Evolutionary conservation across 768 basidiomycete genomes (phyloP).

Genomic region (Baorangia bicolor): DNA sequence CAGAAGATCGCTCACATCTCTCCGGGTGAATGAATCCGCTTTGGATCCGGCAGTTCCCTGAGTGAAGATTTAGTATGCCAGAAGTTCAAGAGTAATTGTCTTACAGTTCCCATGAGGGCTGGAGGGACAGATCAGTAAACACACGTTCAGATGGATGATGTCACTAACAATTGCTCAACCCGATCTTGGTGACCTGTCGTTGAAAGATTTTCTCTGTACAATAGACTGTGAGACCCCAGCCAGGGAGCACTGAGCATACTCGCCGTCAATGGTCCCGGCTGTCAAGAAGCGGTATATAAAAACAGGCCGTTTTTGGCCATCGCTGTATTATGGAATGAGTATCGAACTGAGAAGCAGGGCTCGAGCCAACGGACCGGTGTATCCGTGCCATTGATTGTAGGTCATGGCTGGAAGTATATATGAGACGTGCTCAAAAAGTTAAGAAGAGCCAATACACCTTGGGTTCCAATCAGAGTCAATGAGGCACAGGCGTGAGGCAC

Average conservation of each 20-base stretch:
- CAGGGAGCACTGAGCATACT: slow-evolving; percentile 10
- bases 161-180: slow-evolving; percentile 77
- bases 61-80: slow-evolving; percentile 7
- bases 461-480: slow-evolving; percentile 96
- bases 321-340: slow-evolving; percentile 45
- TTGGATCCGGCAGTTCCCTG: slow-evolving; percentile 55
- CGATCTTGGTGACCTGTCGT: slow-evolving; percentile 91
- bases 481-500: slow-evolving; percentile 83
- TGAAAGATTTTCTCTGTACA: slow-evolving; percentile 84
- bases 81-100: slow-evolving; percentile 4
- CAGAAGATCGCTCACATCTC: slow-evolving; percentile 59
- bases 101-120: slow-evolving; percentile 75
- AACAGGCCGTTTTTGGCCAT: slow-evolving; percentile 91
- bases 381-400: slow-evolving; percentile 97
- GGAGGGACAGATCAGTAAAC: slow-evolving; percentile 9
- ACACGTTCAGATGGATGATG: slow-evolving; percentile 5
- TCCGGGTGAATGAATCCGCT: slow-evolving; percentile 82
- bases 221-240: background rate
- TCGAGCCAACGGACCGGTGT: slow-evolving; percentile 59
- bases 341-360: background rate
- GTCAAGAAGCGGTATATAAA: slow-evolving; percentile 88
- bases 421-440: background rate
- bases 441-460: slow-evolving; percentile 43
- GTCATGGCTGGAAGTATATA: slow-evolving; percentile 60
- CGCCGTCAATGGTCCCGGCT: slow-evolving; percentile 87